Base-by-base conservation (phyloP, 345 rosid genomes). In the Eucalyptus sp. region DNA sequence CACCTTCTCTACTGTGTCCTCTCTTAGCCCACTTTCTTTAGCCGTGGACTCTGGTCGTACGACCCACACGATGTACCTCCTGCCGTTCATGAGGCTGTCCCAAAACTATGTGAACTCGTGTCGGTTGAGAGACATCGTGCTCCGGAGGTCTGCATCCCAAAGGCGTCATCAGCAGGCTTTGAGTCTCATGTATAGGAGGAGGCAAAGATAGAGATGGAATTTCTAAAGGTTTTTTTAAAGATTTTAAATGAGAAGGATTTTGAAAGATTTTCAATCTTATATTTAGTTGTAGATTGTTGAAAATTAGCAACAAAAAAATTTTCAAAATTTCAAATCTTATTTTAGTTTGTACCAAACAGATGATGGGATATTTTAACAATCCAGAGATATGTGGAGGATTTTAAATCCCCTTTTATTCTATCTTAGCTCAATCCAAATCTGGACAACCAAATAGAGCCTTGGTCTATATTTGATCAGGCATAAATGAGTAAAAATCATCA, bases 381-480 rank as follows among this genome's bases (percentile, higher is more conserved):
- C 64, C 29, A 0, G 3, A 52, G n/a, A 58, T 25, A 58, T 27
- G 64, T 58, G 7, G n/a, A 58, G 7, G 64, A 58, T 58, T 10
- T 58, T 3, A 58, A 58, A 10, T 58, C 13, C 0, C 14, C 0
- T 58, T 58, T 58, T 58, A 25, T 58, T 12, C 2, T 25, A 58
- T 25, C 13, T 0, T 58, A 58, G 11, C 5, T 58, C 64, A 10
- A 25, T 58, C 14, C n/a, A 3, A 60, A 60, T 60, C 2, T 27
- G 2, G 1, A 60, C 4, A 1, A 62, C 4, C 16, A 56, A 56
- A 56, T 24, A 22, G 0, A 9, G 62, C 3, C 3, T 24, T 10
- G 27, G 20, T 2, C 17, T 17, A 13, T 22, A 18, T 71, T 71
- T 17, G 14, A 71, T 10, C 0, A 0, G 1, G 13, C 46, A 71